phyloP scores from a whole-genome alignment of 31 red algal species.

The Bonnemaisonia californica region DNA sequence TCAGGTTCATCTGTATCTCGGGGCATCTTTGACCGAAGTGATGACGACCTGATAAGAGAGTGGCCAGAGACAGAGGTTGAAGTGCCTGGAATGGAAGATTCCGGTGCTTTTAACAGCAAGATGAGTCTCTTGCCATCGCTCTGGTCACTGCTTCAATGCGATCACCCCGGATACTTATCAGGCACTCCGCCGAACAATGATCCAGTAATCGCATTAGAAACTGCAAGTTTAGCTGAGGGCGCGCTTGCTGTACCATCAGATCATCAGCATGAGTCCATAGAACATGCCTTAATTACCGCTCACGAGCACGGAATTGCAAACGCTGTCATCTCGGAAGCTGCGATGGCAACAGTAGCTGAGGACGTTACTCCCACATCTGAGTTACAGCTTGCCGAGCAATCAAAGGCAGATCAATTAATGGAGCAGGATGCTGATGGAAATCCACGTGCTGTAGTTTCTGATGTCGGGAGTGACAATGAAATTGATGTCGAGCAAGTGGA shows the following conservation, averaged over 20 bases:
- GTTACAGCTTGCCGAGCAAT: neutral
- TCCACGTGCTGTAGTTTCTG: neutral
- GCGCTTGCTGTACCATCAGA: conserved; percentile 54
- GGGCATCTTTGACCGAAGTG: conserved; percentile 27
- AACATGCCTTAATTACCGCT: conserved; percentile 55
- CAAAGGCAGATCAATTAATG: neutral
- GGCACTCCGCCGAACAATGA: conserved; percentile 12
- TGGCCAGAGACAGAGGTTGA: conserved; percentile 79
- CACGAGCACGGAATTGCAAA: conserved; percentile 26
- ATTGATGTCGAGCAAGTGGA: conserved; percentile 20
- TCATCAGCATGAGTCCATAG: conserved; percentile 71
- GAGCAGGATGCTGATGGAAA: neutral
- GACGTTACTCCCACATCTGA: neutral
- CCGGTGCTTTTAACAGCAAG: conserved; percentile 34
- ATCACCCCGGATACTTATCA: conserved; percentile 43
- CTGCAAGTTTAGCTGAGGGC: conserved; percentile 69
- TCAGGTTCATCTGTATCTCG: conserved; percentile 35
- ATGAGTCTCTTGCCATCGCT: conserved; percentile 73
- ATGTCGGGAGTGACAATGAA: neutral
- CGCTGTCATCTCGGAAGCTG: neutral
- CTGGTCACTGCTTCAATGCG: conserved; percentile 85
- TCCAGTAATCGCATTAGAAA: conserved; percentile 59
- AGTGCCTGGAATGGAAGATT: conserved; percentile 19
- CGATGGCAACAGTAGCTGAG: neutral
- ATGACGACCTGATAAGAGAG: conserved; percentile 74